Conservation (phyloP, 2,329 filamentous ascomycete genomes). For the Ophiostoma triangulosporum region DNA sequence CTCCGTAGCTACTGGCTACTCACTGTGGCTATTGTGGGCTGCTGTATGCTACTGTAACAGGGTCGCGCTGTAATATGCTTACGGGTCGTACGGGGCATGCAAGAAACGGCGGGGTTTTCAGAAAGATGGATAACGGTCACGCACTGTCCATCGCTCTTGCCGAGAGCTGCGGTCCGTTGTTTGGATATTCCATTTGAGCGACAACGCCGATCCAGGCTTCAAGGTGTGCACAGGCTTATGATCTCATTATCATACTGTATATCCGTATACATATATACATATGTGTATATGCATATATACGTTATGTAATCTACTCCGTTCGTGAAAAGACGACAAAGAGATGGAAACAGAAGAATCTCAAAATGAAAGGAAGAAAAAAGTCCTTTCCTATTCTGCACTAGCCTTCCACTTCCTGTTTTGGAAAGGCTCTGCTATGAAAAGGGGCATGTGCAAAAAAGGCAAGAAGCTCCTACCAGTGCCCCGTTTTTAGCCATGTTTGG, state of each 20-base stretch:
- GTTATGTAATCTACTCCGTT: too few species aligned
- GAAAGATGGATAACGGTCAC: neutral
- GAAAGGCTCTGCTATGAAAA: neutral
- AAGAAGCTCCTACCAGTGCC: neutral
- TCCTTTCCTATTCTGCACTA: neutral
- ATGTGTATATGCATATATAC: too few species aligned
- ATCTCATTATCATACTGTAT: too few species aligned
- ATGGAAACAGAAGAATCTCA: neutral
- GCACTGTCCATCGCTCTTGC: neutral
- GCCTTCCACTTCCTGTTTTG: neutral
- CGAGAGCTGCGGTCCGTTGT: neutral
- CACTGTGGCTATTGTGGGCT: too few species aligned
- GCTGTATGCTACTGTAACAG: neutral
- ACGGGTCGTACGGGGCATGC: neutral
- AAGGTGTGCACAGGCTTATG: too few species aligned
- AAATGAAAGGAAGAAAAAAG: neutral
- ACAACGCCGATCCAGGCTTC: too few species aligned
- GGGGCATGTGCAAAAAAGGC: neutral
- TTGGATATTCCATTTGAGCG: too few species aligned
- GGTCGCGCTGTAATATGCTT: too few species aligned
- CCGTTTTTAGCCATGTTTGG: constrained; percentile 1
- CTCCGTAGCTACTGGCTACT: too few species aligned
- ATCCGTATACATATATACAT: too few species aligned
- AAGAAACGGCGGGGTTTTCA: neutral
- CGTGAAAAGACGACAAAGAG: neutral